phyloP scores from a whole-genome alignment of 78 protist genomes.

The Cavenderia fasciculata region DNA sequence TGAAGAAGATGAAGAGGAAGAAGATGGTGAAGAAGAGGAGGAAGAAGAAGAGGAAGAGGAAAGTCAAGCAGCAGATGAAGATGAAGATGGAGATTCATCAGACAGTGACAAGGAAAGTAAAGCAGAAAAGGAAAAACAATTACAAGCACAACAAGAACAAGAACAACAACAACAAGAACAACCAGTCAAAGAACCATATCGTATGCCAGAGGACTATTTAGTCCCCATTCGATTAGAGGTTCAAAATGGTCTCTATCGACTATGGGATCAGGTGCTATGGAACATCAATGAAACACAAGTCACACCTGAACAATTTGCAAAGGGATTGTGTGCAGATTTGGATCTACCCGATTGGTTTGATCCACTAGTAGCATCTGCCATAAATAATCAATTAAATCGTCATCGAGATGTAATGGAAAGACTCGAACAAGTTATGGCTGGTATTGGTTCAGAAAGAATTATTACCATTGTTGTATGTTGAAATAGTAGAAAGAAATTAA shows the following conservation, averaged over 20 bases:
- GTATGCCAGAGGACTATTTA: conserved; percentile 49
- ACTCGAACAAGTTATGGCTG: conserved; percentile 26
- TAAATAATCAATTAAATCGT: neutral
- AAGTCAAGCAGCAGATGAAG: neutral
- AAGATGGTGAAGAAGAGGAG: neutral
- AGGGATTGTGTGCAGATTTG: conserved; percentile 38
- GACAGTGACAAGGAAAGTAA: neutral
- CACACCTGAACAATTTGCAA: conserved; percentile 57
- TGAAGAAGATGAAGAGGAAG: neutral
- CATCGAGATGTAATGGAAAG: conserved; percentile 22
- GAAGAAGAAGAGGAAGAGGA: neutral
- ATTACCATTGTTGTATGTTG: neutral
- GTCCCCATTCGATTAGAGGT: conserved; percentile 56
- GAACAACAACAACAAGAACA: neutral
- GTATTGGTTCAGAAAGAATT: conserved; percentile 2
- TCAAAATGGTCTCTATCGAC: conserved; percentile 14
- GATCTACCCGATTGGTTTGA: conserved; percentile 75
- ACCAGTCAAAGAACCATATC: neutral
- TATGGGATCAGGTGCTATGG: conserved; percentile 49
- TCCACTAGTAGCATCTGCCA: neutral
- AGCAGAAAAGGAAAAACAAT: neutral
- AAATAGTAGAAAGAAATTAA: neutral
- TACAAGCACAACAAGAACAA: neutral
- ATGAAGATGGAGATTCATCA: neutral
- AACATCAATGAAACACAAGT: conserved; percentile 36